Base-by-base conservation (phyloP, 345 rosid species). In the Acer saccharum region DNA sequence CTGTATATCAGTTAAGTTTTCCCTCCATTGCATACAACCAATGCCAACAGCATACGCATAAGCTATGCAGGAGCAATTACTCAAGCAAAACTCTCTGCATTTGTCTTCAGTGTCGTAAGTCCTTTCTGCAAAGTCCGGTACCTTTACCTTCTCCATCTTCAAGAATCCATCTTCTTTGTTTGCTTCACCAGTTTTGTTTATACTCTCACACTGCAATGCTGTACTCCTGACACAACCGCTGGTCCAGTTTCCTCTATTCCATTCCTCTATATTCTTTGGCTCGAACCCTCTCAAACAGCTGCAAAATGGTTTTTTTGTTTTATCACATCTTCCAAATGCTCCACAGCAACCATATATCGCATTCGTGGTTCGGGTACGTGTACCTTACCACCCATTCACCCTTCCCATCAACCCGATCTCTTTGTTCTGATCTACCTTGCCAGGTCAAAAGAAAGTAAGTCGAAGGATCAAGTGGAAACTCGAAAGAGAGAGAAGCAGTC, bases 271-370 rank as follows among this genome's bases (percentile, higher is more conserved):
- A 21, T 74, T 78, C 44, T 69, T 88, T 1, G 93, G 92, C 7
- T 70, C 73, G 77, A 84, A 90, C 57, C 97, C 90, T 79, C 67
- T 79, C 21, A 85, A 44, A 61, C 94, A 92, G 68, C 78, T 81
- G 75, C 97, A 92, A 55, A 83, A 82, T 7, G 87, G 86, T 12
- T 73, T 64, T 16, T 43, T 35, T 35, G 39, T 17, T 2, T 77
- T 0, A n/a, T 81, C 10, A 65, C 97, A 92, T 32, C 10, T 79
- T 1, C 86, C 97, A 52, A 77, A 90, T 60, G 57, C 69, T 48
- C 94, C 93, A 75, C 97, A 90, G 57, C 13, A 68, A 2, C 85
- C 89, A 73, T 90, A 92, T 7, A 71, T 86, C 91, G 73, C 94
- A 89, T 0, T 64, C 72, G 3, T 61, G 65, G 1, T 0, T 6